phyloP scores from a whole-genome alignment of 768 basidiomycete species.

The Saitozyma sp. region DNA sequence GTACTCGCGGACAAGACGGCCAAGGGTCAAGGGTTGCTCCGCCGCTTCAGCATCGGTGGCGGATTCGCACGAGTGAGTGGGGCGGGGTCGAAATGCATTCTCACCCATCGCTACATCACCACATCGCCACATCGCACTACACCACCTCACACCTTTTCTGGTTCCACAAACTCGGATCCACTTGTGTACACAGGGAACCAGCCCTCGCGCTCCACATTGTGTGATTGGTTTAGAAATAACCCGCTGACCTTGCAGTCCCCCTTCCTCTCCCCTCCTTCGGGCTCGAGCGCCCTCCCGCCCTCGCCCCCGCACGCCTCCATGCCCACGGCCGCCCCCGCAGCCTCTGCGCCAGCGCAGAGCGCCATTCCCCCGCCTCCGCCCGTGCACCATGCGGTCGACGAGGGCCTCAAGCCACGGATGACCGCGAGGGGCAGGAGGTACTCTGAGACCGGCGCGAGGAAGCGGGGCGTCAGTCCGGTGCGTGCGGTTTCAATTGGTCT shows the following conservation, averaged over 20 bases:
- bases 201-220: no score
- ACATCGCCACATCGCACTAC: neutral
- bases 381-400: neutral
- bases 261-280: conserved; percentile 5
- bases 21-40: conserved; percentile 42
- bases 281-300: neutral
- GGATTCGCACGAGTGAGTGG: conserved; percentile 31
- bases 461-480: conserved; percentile 46
- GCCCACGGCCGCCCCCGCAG: neutral
- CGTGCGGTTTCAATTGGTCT: conserved; percentile 17
- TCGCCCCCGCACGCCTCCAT: conserved; percentile 6
- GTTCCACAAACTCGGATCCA: neutral
- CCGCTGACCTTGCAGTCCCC: conserved; percentile 2
- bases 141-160: neutral
- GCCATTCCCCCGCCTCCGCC: neutral
- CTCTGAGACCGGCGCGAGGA: conserved; percentile 34
- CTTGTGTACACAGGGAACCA: no score
- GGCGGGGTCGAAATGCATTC: neutral
- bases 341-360: conserved; percentile 5
- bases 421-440: conserved; percentile 25
- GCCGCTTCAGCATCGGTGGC: conserved; percentile 38
- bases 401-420: conserved; percentile 1
- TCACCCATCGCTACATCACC: neutral
- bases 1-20: conserved; percentile 45
- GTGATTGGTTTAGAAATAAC: neutral